Percentiles rank a stretch among this genome's conserved stretches.
Conservation (phyloP, 495 filamentous ascomycete species). For the Letharia lupina region DNA sequence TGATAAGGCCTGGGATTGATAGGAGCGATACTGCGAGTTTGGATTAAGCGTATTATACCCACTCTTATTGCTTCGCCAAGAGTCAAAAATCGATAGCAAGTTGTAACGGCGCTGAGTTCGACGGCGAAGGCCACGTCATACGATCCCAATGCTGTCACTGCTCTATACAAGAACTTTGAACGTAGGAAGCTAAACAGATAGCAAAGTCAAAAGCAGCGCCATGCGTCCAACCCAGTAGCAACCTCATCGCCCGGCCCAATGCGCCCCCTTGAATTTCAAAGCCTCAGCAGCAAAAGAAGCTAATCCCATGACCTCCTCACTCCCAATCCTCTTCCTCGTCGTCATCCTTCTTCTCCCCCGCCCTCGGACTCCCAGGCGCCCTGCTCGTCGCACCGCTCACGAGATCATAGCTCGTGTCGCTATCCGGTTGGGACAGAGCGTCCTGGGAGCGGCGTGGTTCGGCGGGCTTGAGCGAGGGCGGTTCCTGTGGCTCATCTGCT, state of each 20-base stretch:
- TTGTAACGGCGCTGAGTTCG: not conserved
- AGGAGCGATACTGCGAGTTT: slow-evolving; percentile 9
- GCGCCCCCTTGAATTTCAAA: not conserved
- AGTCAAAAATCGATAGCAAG: not conserved
- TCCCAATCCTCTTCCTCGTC: slow-evolving; percentile 82
- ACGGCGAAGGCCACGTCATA: not conserved
- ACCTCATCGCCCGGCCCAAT: not conserved
- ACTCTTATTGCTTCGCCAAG: not conserved
- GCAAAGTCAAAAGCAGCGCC: not conserved
- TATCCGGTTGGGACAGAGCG: slow-evolving; percentile 73
- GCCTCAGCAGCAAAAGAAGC: not conserved
- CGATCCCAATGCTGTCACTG: not conserved
- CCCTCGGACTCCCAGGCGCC: slow-evolving; percentile 68
- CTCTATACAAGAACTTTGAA: not conserved
- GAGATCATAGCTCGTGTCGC: slow-evolving; percentile 88
- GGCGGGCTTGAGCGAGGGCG: slow-evolving; percentile 20
- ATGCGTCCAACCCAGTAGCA: not conserved
- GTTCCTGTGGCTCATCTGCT: slow-evolving; percentile 24
- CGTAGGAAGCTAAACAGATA: not conserved
- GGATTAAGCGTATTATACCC: not conserved
- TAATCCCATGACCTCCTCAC: slow-evolving; percentile 29
- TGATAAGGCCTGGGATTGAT: not conserved
- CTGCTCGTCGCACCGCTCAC: slow-evolving; percentile 80
- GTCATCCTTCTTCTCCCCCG: slow-evolving; percentile 43
- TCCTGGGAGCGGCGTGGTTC: slow-evolving; percentile 69